These are phyloP conservation scores for Salix purpurea DNA, from an alignment of 345 rosid genomes.

Conservation along the genomic window DNA sequence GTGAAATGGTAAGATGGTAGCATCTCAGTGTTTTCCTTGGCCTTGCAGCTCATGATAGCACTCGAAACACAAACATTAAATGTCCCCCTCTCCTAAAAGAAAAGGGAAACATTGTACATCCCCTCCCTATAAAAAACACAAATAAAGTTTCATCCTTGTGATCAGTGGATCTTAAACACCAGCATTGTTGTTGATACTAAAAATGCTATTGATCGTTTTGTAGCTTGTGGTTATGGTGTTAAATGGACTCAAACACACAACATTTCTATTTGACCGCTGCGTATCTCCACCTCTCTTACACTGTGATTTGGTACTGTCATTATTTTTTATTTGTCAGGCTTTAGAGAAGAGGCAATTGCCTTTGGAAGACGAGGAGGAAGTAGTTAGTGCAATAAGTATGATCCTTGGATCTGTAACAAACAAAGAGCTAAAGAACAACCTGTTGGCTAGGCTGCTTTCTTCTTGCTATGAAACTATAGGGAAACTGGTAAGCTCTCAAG, in stretches of 20 bases:
- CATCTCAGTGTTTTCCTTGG: not conserved
- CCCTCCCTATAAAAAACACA: too few relatives aligned
- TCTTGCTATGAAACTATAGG: conserved; percentile 77
- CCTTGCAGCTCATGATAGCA: too few relatives aligned
- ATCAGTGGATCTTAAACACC: too few relatives aligned
- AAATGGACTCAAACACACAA: not conserved
- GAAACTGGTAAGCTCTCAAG: conserved; percentile 63
- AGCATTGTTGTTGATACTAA: too few relatives aligned
- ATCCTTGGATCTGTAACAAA: conserved; percentile 62
- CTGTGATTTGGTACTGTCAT: not conserved
- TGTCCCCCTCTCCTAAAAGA: too few relatives aligned
- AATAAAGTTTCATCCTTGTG: too few relatives aligned
- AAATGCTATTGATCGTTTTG: not conserved
- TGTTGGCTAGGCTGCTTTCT: conserved; percentile 75
- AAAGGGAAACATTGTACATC: too few relatives aligned
- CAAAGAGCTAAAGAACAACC: conserved; percentile 70
- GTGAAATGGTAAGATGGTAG: not conserved
- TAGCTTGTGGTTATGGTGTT: not conserved
- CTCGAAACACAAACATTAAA: too few relatives aligned
- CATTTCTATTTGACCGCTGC: not conserved
- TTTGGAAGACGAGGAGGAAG: conserved; percentile 90
- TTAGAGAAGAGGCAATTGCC: conserved; percentile 72
- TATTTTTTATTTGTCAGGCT: conserved; percentile 33
- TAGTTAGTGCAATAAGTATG: conserved; percentile 65
- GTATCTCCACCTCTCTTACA: not conserved